Conservation (phyloP, 2,329 filamentous ascomycete genomes). For the Pseudofabraea citricarpa region DNA sequence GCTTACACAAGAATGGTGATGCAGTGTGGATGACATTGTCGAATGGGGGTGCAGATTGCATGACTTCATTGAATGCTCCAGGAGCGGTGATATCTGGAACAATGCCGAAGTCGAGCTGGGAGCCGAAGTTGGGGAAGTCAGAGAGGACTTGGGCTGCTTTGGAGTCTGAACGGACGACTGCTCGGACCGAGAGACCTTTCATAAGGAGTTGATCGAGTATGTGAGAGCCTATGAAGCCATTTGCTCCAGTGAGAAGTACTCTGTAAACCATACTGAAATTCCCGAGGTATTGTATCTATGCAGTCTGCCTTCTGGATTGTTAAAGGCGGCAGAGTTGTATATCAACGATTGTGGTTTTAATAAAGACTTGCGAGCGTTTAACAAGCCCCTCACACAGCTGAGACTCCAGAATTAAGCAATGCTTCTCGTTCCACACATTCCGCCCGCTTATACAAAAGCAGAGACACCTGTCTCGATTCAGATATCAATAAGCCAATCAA, state of each 20-base stretch:
- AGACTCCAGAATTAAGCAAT: no score
- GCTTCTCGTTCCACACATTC: no score
- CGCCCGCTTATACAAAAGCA: no score
- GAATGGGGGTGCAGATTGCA: constrained; percentile 51
- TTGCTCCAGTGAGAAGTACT: constrained; percentile 27
- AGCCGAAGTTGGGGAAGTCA: constrained; percentile 27
- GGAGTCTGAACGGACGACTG: constrained; percentile 36
- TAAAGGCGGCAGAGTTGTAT: no score
- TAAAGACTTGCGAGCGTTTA: no score
- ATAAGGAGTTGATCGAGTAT: constrained; percentile 21
- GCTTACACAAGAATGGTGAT: constrained; percentile 40
- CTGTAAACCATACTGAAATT: constrained; percentile 12
- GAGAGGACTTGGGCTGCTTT: constrained; percentile 38
- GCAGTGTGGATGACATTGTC: constrained; percentile 63
- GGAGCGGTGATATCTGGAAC: constrained; percentile 67
- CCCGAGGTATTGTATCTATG: neutral
- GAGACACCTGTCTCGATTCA: no score
- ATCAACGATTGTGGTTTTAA: no score
- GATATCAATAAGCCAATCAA: no score
- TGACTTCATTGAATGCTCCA: constrained; percentile 61
- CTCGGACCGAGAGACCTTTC: constrained; percentile 30
- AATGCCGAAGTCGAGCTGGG: constrained; percentile 40
- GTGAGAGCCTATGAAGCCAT: constrained; percentile 26
- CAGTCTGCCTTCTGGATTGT: no score
- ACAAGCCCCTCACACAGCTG: no score